Base-by-base conservation (phyloP, 1,284 basidiomycete species). In the Lentinus polychrous region DNA sequence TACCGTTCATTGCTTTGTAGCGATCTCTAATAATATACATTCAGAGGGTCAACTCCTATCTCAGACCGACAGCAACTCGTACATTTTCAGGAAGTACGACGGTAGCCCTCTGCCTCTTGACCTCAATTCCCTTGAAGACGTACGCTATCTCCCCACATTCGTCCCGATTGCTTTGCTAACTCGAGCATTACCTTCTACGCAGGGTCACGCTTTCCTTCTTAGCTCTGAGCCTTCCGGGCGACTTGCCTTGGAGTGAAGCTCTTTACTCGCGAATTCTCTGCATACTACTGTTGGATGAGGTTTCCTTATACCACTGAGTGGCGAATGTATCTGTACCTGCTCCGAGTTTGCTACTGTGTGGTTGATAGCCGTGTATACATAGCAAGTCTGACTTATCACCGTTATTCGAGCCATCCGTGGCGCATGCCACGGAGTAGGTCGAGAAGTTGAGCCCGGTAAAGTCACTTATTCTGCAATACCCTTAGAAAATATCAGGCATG, bases 41-140 rank as follows among this genome's bases (percentile, higher is more conserved):
- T 45, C 43, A 49, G 43, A 44, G 24, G 48, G 48, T 3, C 43
- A 45, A 41, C 17, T 24, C 23, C 43, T 49, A 10, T 49, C 48
- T 8, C 48, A 49, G 32, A 34, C 35, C 18, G 41, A 44, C n/a
- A 49, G 48, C 24, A 37, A 31, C 35, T 24, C 48, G 12, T 49
- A 36, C 42, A 31, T 49, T n/a, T 42, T 49, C 43, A 23, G 39
- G 23, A 49, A 45, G 34, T 49, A 24, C 33, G 43, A 49, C 22
- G 34, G 32, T 2, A 35, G 18, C 8, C 42, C 48, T 10, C 20
- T 17, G 2, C 48, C 48, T 2, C 5, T 49, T 11, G 34, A 49
- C 18, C 22, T 49, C 8, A 38, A 20, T 17, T 35, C 32, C 2
- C 24, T 49, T 8, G 3, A n/a, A 8, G 24, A 35, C 18, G 48